A percentile compares a stretch with the other conserved stretches of the same genome.
Conservation (phyloP, 306 rosid species). For the Lathyrus sativus region DNA sequence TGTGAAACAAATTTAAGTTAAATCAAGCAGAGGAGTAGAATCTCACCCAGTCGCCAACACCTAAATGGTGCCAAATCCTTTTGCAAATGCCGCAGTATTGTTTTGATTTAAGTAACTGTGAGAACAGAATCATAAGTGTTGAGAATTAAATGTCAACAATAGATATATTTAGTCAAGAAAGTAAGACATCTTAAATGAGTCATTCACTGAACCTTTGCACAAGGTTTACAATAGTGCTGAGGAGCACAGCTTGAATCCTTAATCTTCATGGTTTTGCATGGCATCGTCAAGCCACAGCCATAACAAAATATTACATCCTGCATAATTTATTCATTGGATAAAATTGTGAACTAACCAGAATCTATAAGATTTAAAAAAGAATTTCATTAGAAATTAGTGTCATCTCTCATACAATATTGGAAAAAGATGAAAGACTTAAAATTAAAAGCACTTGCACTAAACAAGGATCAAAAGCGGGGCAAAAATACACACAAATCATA, state of each 20-base stretch:
- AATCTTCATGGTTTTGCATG: slow-evolving; percentile 52
- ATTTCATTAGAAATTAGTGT: slow-evolving; percentile 12
- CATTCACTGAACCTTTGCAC: slow-evolving; percentile 61
- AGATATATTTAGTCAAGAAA: slow-evolving; percentile 23
- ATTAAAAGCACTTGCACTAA: not conserved
- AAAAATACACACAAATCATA: not conserved
- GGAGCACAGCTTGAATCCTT: slow-evolving; percentile 52
- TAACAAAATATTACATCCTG: slow-evolving; percentile 66
- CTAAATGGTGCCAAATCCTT: slow-evolving; percentile 94
- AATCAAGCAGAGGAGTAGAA: slow-evolving; percentile 32
- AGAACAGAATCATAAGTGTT: slow-evolving; percentile 34
- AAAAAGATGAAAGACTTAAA: not conserved
- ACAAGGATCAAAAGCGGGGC: not conserved
- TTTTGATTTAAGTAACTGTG: slow-evolving; percentile 75
- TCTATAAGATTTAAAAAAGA: slow-evolving; percentile 1
- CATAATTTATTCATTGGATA: slow-evolving; percentile 38
- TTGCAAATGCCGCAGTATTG: slow-evolving; percentile 95
- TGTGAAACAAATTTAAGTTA: slow-evolving; percentile 10
- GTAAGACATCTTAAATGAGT: slow-evolving; percentile 18
- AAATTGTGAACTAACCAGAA: slow-evolving; percentile 24
- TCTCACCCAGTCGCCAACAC: slow-evolving; percentile 90
- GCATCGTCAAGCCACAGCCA: slow-evolving; percentile 70
- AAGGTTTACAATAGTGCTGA: slow-evolving; percentile 69
- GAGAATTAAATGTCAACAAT: slow-evolving; percentile 32
- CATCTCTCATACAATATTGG: not conserved